Evolutionary conservation across 2,329 filamentous ascomycete species (phyloP), one percentile per base, ranked within the genome.

Genomic region (Cytospora paraplurivora): DNA sequence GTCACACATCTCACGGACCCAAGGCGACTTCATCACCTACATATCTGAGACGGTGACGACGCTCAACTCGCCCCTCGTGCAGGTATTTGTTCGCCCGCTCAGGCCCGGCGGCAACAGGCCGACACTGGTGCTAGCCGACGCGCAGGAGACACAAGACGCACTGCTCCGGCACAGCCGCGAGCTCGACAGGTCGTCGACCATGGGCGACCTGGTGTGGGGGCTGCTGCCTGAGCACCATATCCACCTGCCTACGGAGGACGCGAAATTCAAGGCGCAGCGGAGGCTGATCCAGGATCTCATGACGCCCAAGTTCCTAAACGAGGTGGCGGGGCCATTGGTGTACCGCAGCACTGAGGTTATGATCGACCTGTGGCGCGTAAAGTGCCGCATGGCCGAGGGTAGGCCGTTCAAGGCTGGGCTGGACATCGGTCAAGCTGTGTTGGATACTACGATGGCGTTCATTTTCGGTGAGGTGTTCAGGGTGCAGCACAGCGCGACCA

Each of bases 81-180:
- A 58, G 17, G 37, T 58, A 3, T 58, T 84, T 63, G 69, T 77
- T 10, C 81, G 84, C 66, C 70, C 79, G 15, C 83, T 83, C 68
- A 2, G 27, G 27, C 27, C 27, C 27, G 27, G 27, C 27, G 27
- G 27, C 27, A 68, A 81, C 57, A 70, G 71, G 4, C 80, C 81
- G 1, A 73, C 80, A 7, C 34, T 70, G 17, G 41, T 67, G 8
- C 38, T 70, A 0, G 68, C 68, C 12, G 69, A 69, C 38, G 65
- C 64, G 2, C 27, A 50, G 11, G 65, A 69, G 33, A 62, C 68
- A 15, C 62, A 69, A 17, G 66, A 69, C 17, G 62, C 69, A 13
- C 3, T 70, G 2, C 3, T 65, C 1, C 60, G 67, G 3, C 67
- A 67, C 11, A 33, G 27, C 17, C 66, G 62, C 37, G 67, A 69